phyloP scores from a whole-genome alignment of 2,329 filamentous ascomycete genomes.

The Hymenoscyphus fraxineus region DNA sequence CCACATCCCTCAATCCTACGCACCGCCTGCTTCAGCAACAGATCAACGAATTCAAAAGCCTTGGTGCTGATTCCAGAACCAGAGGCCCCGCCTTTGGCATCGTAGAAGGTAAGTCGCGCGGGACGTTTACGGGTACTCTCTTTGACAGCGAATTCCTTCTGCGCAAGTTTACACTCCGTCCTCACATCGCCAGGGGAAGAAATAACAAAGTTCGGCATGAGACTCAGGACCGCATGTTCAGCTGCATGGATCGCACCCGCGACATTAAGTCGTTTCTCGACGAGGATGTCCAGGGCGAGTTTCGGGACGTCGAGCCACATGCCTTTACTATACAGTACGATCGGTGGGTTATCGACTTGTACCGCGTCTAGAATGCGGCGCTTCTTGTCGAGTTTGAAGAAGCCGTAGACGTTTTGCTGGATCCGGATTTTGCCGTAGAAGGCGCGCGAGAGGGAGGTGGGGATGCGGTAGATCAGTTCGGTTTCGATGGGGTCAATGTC shows the following conservation, averaged over 20 bases:
- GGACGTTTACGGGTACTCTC: slow-evolving; percentile 75
- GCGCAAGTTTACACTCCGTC: slow-evolving; percentile 86
- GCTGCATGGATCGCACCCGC: slow-evolving; percentile 92
- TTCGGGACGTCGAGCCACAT: slow-evolving; percentile 95
- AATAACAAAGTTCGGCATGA: slow-evolving; percentile 89
- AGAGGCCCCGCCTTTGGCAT: slow-evolving; percentile 80
- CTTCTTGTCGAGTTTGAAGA: slow-evolving; percentile 91
- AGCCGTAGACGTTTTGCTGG: slow-evolving; percentile 85
- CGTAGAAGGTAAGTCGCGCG: slow-evolving; percentile 88
- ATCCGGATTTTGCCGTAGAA: slow-evolving; percentile 87
- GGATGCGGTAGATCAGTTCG: slow-evolving; percentile 74
- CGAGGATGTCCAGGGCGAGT: slow-evolving; percentile 72
- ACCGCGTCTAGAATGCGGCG: slow-evolving; percentile 86
- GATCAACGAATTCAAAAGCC: slow-evolving; percentile 87
- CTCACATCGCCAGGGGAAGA: slow-evolving; percentile 86
- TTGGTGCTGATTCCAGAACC: slow-evolving; percentile 87
- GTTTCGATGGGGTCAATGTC: slow-evolving; percentile 93
- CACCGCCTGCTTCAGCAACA: slow-evolving; percentile 72
- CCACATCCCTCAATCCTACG: slow-evolving; percentile 70
- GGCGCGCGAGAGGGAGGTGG: slow-evolving; percentile 60
- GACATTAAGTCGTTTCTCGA: slow-evolving; percentile 68
- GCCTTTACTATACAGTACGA: slow-evolving; percentile 78
- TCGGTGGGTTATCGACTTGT: slow-evolving; percentile 87
- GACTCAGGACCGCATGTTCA: slow-evolving; percentile 81
- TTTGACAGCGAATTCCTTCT: slow-evolving; percentile 78